Base-by-base conservation (phyloP, 768 basidiomycete genomes). In the Sarcodon sp. region DNA sequence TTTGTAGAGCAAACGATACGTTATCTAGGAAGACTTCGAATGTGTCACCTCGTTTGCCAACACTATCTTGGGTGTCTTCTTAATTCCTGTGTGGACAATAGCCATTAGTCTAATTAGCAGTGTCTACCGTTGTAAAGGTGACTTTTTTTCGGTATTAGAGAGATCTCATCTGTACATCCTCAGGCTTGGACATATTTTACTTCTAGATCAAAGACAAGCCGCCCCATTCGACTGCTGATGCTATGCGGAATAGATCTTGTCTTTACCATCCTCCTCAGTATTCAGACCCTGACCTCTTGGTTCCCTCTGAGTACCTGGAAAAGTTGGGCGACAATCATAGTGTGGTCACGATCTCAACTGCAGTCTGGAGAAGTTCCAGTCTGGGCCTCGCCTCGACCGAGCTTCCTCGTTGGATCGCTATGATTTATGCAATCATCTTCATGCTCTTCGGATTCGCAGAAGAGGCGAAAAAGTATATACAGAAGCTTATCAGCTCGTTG, bases 381-480 rank as follows among this genome's bases (percentile, higher is more conserved):
- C 0, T 34, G 0, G 6, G 35, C 4, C 21, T 27, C 4, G 21
- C 4, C 21, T 27, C 21, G 21, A 27, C n/a, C 35, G 67, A 70
- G 54, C 51, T 64, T 47, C 56, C 54, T 6, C 68, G 74, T 21
- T 75, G 71, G 71, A 48, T 66, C 9, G 48, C 61, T 18, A 61
- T 72, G 12, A 47, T 64, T 8, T 71, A 67, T 50, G 71, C 66
- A 2, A 53, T 78, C 10, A 27, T 71, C 6, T 76, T 80, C 55
- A 55, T 63, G 9, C 76, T 79, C 67, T 80, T 80, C 54, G 77
- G 76, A 3, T 69, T 79, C 46, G 71, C 70, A 7, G 68, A 70
- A 35, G 77, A 78, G 54, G 74, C 74, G 2, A 64, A 65, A 49
- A 66, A 59, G 47, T 63, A 72, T 79, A 76, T 55, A 46, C 46